Conservation (phyloP, 148 eudicot species). For the Agrostemma githago region DNA sequence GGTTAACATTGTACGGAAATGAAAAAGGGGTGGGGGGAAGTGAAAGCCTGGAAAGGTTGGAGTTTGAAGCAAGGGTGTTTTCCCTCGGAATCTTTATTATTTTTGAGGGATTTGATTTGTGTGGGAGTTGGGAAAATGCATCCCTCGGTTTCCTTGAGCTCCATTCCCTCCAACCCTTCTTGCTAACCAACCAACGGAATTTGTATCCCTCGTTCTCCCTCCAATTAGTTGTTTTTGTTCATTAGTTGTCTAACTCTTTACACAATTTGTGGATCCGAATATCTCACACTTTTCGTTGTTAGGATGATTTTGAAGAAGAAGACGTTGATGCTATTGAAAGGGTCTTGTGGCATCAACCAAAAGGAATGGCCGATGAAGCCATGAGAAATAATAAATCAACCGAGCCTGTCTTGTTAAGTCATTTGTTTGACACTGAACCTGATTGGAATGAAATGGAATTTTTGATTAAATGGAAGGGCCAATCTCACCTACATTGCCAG, state of each 20-base stretch:
- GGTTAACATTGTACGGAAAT: background rate
- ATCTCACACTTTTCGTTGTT: background rate
- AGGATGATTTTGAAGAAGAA: constrained; percentile 92
- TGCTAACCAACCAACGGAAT: background rate
- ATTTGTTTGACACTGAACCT: constrained; percentile 71
- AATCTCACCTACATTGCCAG: constrained; percentile 88
- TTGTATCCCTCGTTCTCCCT: background rate
- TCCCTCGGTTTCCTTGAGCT: background rate
- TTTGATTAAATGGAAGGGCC: constrained; percentile 96
- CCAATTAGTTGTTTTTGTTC: background rate
- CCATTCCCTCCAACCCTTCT: background rate
- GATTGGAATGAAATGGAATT: constrained; percentile 94
- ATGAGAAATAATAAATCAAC: constrained; percentile 54
- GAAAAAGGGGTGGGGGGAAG: background rate
- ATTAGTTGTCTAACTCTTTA: background rate
- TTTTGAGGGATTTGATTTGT: too few relatives aligned
- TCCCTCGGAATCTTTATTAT: background rate
- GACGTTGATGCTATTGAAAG: constrained; percentile 82
- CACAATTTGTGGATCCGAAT: background rate
- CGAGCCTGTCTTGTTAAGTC: constrained; percentile 68
- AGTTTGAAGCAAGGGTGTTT: background rate
- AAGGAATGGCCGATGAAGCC: constrained; percentile 96
- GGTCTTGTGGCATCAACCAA: constrained; percentile 95
- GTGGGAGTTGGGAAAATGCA: too few relatives aligned
- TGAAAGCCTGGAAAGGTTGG: background rate